phyloP scores from a whole-genome alignment of 345 rosid species.

The Salix exigua region DNA sequence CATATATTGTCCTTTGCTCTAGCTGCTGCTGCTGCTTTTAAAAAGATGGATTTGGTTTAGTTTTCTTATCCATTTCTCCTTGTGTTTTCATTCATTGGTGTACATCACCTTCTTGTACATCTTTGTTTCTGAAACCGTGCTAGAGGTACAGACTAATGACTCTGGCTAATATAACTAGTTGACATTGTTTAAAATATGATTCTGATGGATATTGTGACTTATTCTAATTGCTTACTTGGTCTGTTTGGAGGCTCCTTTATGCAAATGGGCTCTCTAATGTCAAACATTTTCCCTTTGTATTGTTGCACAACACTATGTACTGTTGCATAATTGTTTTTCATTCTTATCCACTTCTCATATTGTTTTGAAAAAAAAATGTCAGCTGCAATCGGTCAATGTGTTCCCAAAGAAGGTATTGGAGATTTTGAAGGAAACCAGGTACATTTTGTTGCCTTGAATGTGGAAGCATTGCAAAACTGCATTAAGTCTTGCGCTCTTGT shows the following conservation, averaged over 20 bases:
- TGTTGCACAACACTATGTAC: no score
- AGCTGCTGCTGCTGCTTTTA: neutral
- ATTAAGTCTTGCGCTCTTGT: neutral
- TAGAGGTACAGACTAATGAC: no score
- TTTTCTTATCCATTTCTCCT: neutral
- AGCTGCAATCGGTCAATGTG: slow-evolving; percentile 60
- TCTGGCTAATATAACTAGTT: no score
- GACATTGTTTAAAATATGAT: no score
- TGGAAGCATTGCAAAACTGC: neutral
- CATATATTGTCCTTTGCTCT: neutral
- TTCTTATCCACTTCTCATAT: slow-evolving; percentile 12
- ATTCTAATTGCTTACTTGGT: no score
- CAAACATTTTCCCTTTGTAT: no score
- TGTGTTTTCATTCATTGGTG: neutral
- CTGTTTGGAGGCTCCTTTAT: no score
- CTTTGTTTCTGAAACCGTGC: no score
- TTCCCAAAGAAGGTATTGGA: slow-evolving; percentile 74
- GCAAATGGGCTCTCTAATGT: no score
- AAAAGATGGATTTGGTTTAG: neutral
- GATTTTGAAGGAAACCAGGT: slow-evolving; percentile 70
- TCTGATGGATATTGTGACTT: no score
- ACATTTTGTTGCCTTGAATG: slow-evolving; percentile 3
- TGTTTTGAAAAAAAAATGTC: slow-evolving; percentile 21
- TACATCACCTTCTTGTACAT: no score
- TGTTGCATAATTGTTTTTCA: neutral